Evolutionary conservation across 768 basidiomycete species (phyloP).

Genomic region (Boletus insuetus): DNA sequence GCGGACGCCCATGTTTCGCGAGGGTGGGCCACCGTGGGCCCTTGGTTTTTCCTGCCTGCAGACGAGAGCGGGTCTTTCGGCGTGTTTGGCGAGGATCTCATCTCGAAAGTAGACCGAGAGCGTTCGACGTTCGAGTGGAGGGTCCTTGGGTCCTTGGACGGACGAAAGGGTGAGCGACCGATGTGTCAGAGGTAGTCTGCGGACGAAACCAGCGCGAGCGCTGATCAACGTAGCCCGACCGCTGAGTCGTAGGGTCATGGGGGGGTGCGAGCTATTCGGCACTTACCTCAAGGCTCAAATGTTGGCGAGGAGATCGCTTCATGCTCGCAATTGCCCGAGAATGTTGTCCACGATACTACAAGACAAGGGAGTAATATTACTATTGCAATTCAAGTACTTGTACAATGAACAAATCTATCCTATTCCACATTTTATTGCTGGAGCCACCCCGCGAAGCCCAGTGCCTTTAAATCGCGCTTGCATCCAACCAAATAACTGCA

Average conservation of each 20-base stretch:
- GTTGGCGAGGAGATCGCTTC: too few relatives aligned
- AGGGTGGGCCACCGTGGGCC: constrained; percentile 59
- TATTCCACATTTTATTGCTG: neutral
- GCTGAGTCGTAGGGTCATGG: constrained; percentile 6
- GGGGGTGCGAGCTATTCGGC: neutral
- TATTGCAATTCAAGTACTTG: constrained; percentile 4
- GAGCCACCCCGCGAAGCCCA: neutral
- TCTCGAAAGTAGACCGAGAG: constrained; percentile 60
- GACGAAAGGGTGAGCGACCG: constrained; percentile 45
- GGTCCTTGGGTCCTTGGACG: constrained; percentile 55
- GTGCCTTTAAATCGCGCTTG: neutral
- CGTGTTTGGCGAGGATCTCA: constrained; percentile 50
- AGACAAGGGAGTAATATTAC: neutral
- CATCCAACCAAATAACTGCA: neutral
- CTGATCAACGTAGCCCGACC: neutral
- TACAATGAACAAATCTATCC: constrained; percentile 26
- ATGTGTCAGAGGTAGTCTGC: constrained; percentile 8
- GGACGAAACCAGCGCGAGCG: neutral
- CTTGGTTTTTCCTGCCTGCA: constrained; percentile 57
- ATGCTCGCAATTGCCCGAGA: too few relatives aligned
- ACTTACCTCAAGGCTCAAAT: too few relatives aligned
- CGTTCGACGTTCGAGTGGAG: constrained; percentile 54
- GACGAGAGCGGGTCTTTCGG: constrained; percentile 58
- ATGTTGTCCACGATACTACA: too few relatives aligned
- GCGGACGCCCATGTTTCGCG: constrained; percentile 45